These are phyloP conservation scores for Trichoderma asperelloides DNA, from an alignment of 495 filamentous ascomycete genomes.

Conservation along the genomic window DNA sequence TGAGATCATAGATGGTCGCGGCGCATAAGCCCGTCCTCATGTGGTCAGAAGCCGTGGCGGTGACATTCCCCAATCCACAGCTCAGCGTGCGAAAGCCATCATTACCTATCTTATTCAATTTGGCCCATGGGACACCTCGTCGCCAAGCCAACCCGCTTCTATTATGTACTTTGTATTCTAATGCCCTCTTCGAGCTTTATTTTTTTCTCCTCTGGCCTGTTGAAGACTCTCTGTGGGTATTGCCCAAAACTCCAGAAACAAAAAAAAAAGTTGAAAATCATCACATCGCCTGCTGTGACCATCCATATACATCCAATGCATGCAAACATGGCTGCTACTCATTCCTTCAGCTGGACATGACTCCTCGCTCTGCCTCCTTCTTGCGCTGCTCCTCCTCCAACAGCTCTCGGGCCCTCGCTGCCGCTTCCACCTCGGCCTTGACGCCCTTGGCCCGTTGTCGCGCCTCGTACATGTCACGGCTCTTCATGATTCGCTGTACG, in stretches of 20 bases:
- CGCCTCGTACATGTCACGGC: constrained; percentile 76
- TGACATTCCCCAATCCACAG: neutral
- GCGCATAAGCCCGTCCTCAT: neutral
- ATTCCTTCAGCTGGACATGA: neutral
- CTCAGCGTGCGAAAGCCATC: neutral
- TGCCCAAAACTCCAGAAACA: neutral
- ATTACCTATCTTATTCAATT: neutral
- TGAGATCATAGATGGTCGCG: neutral
- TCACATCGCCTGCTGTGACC: neutral
- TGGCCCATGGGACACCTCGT: neutral
- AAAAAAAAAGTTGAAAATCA: neutral
- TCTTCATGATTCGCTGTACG: constrained; percentile 78
- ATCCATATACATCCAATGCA: neutral
- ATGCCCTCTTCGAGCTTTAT: neutral
- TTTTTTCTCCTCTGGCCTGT: neutral
- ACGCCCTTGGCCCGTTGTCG: constrained; percentile 79
- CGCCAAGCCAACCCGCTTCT: neutral
- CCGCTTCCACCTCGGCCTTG: constrained; percentile 68
- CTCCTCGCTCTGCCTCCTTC: constrained; percentile 22
- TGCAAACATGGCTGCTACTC: neutral
- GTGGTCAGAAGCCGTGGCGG: neutral
- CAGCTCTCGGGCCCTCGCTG: constrained; percentile 41
- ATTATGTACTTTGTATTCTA: no score
- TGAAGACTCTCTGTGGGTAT: constrained; percentile 2
- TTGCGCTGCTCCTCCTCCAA: constrained; percentile 42